These are phyloP conservation scores for Fusarium sp. DNA, from an alignment of 2,329 filamentous ascomycete species.

Conservation along the genomic window DNA sequence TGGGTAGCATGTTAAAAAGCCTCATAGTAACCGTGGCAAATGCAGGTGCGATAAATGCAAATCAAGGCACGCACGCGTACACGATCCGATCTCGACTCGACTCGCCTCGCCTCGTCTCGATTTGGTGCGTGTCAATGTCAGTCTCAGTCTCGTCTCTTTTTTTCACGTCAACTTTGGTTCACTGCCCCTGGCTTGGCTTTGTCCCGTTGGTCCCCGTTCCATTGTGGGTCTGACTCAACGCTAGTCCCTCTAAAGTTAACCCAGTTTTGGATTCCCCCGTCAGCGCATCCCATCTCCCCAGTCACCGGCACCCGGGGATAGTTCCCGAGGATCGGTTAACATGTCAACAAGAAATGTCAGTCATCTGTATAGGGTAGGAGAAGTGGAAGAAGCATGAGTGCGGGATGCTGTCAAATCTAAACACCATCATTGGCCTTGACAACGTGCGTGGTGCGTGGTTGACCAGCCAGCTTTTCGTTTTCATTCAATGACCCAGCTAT, in stretches of 20 bases:
- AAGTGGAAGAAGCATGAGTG: neutral
- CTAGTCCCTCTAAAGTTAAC: constrained; percentile 28
- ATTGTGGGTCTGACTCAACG: constrained; percentile 29
- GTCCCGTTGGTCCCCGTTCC: constrained; percentile 34
- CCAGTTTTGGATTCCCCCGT: constrained; percentile 10
- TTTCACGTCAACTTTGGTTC: constrained; percentile 19
- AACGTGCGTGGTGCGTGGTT: neutral
- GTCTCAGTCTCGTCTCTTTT: constrained; percentile 23
- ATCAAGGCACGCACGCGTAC: constrained; percentile 26
- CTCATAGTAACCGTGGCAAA: constrained; percentile 17
- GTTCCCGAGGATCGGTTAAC: constrained; percentile 28
- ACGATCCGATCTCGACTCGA: constrained; percentile 22
- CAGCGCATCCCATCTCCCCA: constrained; percentile 21
- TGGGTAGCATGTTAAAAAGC: neutral
- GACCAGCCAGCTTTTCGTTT: neutral
- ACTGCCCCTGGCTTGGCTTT: constrained; percentile 26
- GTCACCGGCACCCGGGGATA: constrained; percentile 34
- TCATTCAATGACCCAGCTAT: too few species aligned
- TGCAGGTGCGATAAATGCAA: constrained; percentile 2
- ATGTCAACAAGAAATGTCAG: neutral
- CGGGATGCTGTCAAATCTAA: neutral
- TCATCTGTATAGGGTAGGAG: constrained; percentile 26
- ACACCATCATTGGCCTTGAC: too few species aligned
- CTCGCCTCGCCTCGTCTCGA: constrained; percentile 17
- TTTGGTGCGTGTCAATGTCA: constrained; percentile 16